phyloP scores from a whole-genome alignment of 2,329 filamentous ascomycete species.

The Teratosphaeria epicoccoides region DNA sequence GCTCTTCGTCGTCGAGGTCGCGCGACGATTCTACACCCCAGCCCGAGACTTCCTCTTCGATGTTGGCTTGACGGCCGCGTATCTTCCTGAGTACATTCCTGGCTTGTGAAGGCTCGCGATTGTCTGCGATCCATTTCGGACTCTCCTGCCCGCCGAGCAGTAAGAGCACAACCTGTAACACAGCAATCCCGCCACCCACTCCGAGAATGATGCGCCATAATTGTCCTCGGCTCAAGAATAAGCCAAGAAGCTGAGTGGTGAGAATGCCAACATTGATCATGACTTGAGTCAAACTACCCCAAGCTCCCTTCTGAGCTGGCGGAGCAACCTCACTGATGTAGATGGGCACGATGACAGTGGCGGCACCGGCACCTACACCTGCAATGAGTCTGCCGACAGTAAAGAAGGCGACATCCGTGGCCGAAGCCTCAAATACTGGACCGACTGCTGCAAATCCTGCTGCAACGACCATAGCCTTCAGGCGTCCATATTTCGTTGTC shows the following conservation, averaged over 20 bases:
- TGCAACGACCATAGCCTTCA: slow-evolving; percentile 65
- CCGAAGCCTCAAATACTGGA: slow-evolving; percentile 62
- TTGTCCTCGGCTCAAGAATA: slow-evolving; percentile 69
- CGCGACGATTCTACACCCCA: slow-evolving; percentile 29
- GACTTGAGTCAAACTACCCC: slow-evolving; percentile 76
- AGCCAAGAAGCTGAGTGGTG: slow-evolving; percentile 70
- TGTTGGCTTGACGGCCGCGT: slow-evolving; percentile 56
- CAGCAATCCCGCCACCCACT: slow-evolving; percentile 57
- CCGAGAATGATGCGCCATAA: slow-evolving; percentile 79
- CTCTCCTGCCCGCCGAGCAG: slow-evolving; percentile 67
- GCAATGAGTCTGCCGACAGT: slow-evolving; percentile 66
- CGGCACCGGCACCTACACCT: slow-evolving; percentile 74
- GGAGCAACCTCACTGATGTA: slow-evolving; percentile 91
- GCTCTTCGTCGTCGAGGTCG: slow-evolving; percentile 50
- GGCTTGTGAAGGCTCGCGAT: slow-evolving; percentile 51
- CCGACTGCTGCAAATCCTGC: slow-evolving; percentile 67
- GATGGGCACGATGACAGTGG: slow-evolving; percentile 85
- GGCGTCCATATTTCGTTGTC: slow-evolving; percentile 66
- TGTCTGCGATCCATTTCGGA: slow-evolving; percentile 70
- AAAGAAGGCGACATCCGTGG: slow-evolving; percentile 56
- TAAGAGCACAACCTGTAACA: slow-evolving; percentile 59
- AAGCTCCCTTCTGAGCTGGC: slow-evolving; percentile 50
- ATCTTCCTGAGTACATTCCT: slow-evolving; percentile 62
- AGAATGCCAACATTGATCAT: slow-evolving; percentile 85
- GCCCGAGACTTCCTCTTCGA: slow-evolving; percentile 59